Percentiles rank a stretch among this genome's conserved stretches.
Evolutionary conservation across 2,329 filamentous ascomycete genomes (phyloP).

Genomic region (Calonectria honghensis): DNA sequence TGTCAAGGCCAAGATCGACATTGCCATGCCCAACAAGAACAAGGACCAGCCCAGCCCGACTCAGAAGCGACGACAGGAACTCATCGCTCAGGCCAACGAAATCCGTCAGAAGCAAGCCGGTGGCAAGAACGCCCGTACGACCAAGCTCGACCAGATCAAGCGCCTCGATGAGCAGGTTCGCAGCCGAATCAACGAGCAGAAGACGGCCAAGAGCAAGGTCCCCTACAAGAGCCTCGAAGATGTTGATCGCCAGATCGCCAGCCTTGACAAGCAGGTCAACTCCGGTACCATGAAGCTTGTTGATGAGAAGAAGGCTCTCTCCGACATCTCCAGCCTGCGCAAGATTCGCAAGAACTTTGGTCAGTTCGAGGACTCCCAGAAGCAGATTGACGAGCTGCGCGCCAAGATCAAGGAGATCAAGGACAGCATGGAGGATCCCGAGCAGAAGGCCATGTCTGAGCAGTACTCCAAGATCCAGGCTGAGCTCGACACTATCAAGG

Average conservation of each 20-base stretch:
- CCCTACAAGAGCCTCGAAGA: constrained; percentile 92
- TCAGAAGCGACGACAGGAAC: constrained; percentile 89
- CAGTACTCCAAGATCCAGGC: constrained; percentile 89
- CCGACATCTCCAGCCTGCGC: constrained; percentile 87
- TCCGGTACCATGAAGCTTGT: constrained; percentile 94
- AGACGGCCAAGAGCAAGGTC: constrained; percentile 86
- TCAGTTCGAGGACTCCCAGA: constrained; percentile 88
- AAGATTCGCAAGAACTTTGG: constrained; percentile 95
- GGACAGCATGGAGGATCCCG: constrained; percentile 92
- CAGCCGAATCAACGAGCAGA: constrained; percentile 89
- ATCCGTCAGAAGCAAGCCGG: constrained; percentile 92
- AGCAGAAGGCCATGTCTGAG: constrained; percentile 90
- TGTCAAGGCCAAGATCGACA: constrained; percentile 91
- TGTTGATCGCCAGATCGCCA: constrained; percentile 87
- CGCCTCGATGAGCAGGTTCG: constrained; percentile 92
- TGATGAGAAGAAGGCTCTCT: constrained; percentile 95
- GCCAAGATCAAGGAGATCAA: constrained; percentile 91
- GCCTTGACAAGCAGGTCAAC: constrained; percentile 90
- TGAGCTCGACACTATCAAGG: constrained; percentile 93
- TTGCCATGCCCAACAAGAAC: constrained; percentile 82
- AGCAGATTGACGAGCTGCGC: constrained; percentile 91
- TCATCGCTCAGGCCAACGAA: constrained; percentile 86
- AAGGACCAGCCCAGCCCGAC: constrained; percentile 87
- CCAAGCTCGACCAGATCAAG: constrained; percentile 93
- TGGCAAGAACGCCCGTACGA: constrained; percentile 87